phyloP scores from a whole-genome alignment of 2,329 filamentous ascomycete species.

The Huntiella moniliformis region DNA sequence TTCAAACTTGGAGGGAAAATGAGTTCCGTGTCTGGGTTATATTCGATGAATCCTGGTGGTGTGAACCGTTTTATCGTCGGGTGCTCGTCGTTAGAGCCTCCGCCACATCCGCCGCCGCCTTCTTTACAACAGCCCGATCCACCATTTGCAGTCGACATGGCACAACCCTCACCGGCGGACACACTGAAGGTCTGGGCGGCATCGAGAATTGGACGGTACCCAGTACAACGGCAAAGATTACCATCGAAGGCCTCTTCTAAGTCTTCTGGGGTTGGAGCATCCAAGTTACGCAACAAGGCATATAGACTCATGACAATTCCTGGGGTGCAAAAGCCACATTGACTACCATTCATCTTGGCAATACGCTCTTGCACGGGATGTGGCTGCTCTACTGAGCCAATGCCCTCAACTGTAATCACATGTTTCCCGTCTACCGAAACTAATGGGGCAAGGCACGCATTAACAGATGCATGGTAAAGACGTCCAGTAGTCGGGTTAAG shows the following conservation, averaged over 20 bases:
- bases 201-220: constrained; percentile 84
- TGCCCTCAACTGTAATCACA: constrained; percentile 93
- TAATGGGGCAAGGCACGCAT: constrained; percentile 83
- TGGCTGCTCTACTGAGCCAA: constrained; percentile 69
- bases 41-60: constrained; percentile 80
- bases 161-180: constrained; percentile 24
- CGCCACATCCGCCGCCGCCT: constrained; percentile 42
- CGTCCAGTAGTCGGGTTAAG: constrained; percentile 80
- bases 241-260: constrained; percentile 95
- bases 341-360: constrained; percentile 77
- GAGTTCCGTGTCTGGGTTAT: constrained; percentile 80
- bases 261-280: constrained; percentile 57
- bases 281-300: constrained; percentile 72
- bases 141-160: constrained; percentile 25
- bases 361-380: constrained; percentile 85
- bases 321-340: constrained; percentile 88
- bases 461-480: constrained; percentile 92
- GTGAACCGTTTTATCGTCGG: constrained; percentile 49
- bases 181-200: constrained; percentile 76
- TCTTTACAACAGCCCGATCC: constrained; percentile 56
- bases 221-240: constrained; percentile 87
- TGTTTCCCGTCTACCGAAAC: constrained; percentile 93
- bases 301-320: constrained; percentile 98
- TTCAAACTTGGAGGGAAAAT: constrained; percentile 80
- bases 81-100: constrained; percentile 29